phyloP scores from a whole-genome alignment of 2,329 filamentous ascomycete species.

The Kalmusia sp. region DNA sequence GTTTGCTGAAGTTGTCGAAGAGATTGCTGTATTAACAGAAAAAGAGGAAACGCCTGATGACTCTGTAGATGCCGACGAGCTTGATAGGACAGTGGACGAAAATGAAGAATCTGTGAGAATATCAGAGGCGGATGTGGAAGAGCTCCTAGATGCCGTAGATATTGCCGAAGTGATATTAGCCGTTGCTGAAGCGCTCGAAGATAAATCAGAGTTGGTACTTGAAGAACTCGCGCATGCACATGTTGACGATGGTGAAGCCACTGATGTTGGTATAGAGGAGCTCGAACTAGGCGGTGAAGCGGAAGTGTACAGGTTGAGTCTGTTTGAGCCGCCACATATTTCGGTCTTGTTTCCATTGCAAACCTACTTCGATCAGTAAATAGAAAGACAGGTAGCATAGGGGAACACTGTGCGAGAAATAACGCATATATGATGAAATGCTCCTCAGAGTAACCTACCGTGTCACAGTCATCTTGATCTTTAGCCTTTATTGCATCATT shows the following conservation, averaged over 20 bases:
- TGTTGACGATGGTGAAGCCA: neutral
- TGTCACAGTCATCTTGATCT: constrained; percentile 39
- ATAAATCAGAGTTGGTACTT: neutral
- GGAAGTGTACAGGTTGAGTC: constrained; percentile 13
- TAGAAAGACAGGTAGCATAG: neutral
- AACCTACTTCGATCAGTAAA: constrained; percentile 9
- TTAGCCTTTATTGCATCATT: constrained; percentile 16
- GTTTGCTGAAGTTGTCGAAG: too few relatives aligned
- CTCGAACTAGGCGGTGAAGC: neutral
- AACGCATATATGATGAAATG: too few relatives aligned
- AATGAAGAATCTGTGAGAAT: neutral
- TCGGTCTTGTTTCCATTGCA: constrained; percentile 35
- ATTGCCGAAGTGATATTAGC: neutral
- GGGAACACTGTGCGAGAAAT: neutral
- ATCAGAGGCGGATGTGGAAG: neutral
- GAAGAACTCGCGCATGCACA: neutral
- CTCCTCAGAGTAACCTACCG: constrained; percentile 42
- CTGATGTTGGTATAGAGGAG: neutral
- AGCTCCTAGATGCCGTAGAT: neutral
- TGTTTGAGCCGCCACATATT: constrained; percentile 17
- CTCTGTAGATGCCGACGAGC: neutral
- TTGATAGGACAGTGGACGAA: neutral
- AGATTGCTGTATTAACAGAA: neutral
- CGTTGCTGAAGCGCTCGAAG: neutral
- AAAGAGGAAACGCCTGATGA: neutral